phyloP scores from a whole-genome alignment of 176 grass and related monocot species.

The Tillandsia fasciculata region DNA sequence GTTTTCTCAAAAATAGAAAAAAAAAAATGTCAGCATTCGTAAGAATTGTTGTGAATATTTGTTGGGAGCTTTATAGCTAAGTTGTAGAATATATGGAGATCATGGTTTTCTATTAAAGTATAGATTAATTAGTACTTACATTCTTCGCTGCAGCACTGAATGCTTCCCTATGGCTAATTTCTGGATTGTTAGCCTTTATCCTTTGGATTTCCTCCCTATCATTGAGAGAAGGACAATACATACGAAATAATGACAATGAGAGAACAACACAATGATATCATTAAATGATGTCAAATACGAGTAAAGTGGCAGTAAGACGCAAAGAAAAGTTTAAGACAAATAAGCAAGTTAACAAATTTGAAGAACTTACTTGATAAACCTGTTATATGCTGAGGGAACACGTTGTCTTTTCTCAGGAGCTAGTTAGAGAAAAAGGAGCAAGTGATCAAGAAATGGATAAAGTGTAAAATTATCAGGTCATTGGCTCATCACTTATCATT shows the following conservation, averaged over 20 bases:
- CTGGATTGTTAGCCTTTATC: slow-evolving; percentile 87
- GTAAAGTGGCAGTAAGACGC: neutral
- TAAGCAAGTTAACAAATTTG: neutral
- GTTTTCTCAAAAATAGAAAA: too few species aligned
- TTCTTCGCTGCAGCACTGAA: slow-evolving; percentile 83
- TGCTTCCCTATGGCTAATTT: slow-evolving; percentile 87
- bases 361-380: slow-evolving; percentile 81
- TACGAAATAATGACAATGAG: neutral
- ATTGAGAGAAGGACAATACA: slow-evolving; percentile 11
- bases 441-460: neutral
- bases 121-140: neutral
- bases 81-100: too few species aligned
- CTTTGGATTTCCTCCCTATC: slow-evolving; percentile 90
- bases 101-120: neutral
- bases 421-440: slow-evolving; percentile 12
- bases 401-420: slow-evolving; percentile 83
- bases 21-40: too few species aligned
- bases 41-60: too few species aligned
- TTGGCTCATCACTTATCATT: neutral
- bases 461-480: neutral
- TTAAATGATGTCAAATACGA: neutral
- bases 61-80: too few species aligned
- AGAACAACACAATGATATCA: slow-evolving; percentile 6
- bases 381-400: slow-evolving; percentile 87
- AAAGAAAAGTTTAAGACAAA: neutral